A percentile compares a stretch with the other conserved stretches of the same genome.
Evolutionary conservation across 2,329 filamentous ascomycete genomes (phyloP).

Genomic region (Neonectria magnoliae): DNA sequence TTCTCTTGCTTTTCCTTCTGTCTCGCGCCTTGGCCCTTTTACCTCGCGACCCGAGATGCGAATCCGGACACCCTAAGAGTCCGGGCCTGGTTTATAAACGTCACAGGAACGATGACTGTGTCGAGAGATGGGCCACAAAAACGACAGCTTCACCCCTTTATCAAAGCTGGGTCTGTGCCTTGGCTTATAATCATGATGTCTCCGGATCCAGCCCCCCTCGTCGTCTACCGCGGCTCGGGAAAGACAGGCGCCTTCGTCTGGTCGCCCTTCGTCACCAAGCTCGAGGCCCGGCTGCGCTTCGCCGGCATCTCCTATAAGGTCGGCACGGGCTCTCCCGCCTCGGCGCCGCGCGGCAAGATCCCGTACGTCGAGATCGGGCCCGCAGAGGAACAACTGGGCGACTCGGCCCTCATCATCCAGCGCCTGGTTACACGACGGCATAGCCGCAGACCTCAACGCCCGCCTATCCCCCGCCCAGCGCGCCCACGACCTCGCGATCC

Average conservation of each 20-base stretch:
- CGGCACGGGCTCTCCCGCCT: constrained; percentile 55
- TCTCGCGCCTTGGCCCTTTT: constrained; percentile 8
- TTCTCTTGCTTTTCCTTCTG: not conserved
- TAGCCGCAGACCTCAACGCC: constrained; percentile 60
- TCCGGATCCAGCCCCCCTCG: constrained; percentile 23
- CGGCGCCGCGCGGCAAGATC: constrained; percentile 67
- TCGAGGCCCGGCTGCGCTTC: constrained; percentile 70
- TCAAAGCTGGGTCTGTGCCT: not conserved
- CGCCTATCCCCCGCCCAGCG: constrained; percentile 50
- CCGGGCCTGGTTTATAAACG: constrained; percentile 11
- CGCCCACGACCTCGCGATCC: constrained; percentile 61
- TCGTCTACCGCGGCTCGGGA: constrained; percentile 61
- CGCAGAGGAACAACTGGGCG: constrained; percentile 50
- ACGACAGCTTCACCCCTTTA: not conserved
- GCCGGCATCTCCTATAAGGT: constrained; percentile 57
- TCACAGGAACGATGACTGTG: no score
- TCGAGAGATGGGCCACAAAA: not conserved
- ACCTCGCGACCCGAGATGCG: constrained; percentile 11
- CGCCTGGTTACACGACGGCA: constrained; percentile 51
- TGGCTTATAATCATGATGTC: constrained; percentile 7
- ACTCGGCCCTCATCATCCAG: constrained; percentile 66
- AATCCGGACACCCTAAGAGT: constrained; percentile 13
- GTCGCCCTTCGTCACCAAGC: constrained; percentile 71
- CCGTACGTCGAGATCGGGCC: constrained; percentile 61
- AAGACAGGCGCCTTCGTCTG: constrained; percentile 56